A percentile compares a stretch with the other conserved stretches of the same genome.
Evolutionary conservation across 352 stramenopile species (phyloP).

Genomic region (Phytophthora sansomeana): DNA sequence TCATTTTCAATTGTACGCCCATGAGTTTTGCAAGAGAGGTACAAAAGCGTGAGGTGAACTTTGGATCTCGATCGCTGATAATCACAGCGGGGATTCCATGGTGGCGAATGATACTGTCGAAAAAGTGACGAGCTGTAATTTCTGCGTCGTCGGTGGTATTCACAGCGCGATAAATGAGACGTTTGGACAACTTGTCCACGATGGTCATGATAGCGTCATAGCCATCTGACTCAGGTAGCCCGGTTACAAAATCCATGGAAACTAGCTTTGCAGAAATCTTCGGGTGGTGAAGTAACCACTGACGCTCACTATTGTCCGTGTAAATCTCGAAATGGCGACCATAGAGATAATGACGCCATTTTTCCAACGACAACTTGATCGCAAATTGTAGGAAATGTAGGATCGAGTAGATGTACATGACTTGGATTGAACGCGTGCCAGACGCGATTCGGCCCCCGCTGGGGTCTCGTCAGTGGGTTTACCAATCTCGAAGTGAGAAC

Average conservation of each 20-base stretch:
- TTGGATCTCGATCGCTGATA: slow-evolving; percentile 19
- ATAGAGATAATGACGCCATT: no score
- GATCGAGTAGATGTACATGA: no score
- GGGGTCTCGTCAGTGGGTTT: no score
- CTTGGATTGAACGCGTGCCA: no score
- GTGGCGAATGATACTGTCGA: slow-evolving; percentile 11
- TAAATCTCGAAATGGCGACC: no score
- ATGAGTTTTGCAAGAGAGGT: slow-evolving; percentile 9
- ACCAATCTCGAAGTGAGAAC: no score
- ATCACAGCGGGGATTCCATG: slow-evolving; percentile 12
- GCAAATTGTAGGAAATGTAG: no score
- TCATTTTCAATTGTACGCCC: slow-evolving; percentile 21
- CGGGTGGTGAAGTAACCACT: no score
- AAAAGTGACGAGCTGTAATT: slow-evolving; percentile 14
- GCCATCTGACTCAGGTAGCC: slow-evolving; percentile 30
- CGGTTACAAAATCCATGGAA: slow-evolving; percentile 40
- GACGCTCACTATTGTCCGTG: no score
- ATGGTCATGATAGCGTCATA: slow-evolving; percentile 32
- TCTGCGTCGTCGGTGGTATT: slow-evolving; percentile 14
- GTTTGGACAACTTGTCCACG: slow-evolving; percentile 39
- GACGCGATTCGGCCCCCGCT: no score
- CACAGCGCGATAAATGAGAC: slow-evolving; percentile 14
- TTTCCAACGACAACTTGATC: no score
- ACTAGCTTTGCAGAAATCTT: no score
- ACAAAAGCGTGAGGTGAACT: slow-evolving; percentile 18